Evolutionary conservation across 1,139 yeast genomes (phyloP).

Genomic region (Meyerozyma smithsonii): DNA sequence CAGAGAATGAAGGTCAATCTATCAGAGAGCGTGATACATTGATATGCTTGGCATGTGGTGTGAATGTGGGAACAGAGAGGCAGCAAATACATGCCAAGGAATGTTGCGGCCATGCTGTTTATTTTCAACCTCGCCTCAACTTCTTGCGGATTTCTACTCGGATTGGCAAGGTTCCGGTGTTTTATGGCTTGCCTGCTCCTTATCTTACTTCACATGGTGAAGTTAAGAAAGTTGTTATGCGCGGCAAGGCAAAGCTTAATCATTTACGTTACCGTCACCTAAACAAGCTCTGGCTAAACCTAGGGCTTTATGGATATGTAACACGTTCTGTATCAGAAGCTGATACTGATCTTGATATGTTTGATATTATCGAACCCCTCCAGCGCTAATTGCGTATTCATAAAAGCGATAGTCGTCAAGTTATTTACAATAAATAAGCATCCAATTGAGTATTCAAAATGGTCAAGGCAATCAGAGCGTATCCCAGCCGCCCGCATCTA

Average conservation of each 20-base stretch:
- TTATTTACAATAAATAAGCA: too few species aligned
- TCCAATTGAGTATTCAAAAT: too few species aligned
- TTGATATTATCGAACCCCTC: neutral
- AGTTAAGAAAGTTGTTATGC: slow-evolving; percentile 48
- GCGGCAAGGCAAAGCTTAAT: slow-evolving; percentile 49
- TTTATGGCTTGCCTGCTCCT: slow-evolving; percentile 49
- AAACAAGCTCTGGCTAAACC: slow-evolving; percentile 56
- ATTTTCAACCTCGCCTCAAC: slow-evolving; percentile 39
- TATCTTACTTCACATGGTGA: slow-evolving; percentile 73
- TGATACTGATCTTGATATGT: neutral
- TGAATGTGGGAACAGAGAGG: slow-evolving; percentile 14
- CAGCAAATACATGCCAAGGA: slow-evolving; percentile 20
- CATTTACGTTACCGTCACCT: slow-evolving; percentile 49
- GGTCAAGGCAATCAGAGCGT: slow-evolving; percentile 48
- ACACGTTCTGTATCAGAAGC: slow-evolving; percentile 19
- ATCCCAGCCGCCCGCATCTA: slow-evolving; percentile 96
- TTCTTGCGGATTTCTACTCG: slow-evolving; percentile 32
- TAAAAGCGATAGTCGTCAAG: too few species aligned
- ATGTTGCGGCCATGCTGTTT: slow-evolving; percentile 30
- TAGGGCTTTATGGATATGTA: slow-evolving; percentile 38
- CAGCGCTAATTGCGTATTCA: neutral
- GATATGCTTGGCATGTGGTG: slow-evolving; percentile 33
- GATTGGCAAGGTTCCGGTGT: slow-evolving; percentile 24
- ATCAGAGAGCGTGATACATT: slow-evolving; percentile 13
- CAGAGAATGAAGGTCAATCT: slow-evolving; percentile 14